Evolutionary conservation across 441 rosid genomes (phyloP), one percentile per base, ranked within the genome.

Genomic region (Arabidopsis lyrata): DNA sequence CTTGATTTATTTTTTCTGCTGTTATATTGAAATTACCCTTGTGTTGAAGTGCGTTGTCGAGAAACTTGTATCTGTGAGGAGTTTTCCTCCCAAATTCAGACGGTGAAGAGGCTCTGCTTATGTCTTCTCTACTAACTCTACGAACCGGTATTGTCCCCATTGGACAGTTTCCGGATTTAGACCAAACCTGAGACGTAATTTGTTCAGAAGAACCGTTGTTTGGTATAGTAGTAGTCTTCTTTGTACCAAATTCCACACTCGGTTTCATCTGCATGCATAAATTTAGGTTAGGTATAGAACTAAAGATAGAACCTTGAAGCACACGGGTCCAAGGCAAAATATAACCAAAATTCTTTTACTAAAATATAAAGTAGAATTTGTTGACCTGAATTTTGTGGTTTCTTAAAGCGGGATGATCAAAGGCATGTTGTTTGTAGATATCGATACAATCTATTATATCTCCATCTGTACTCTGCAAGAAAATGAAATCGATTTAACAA

Each of bases 91-190:
- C 84, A 70, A 76, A 79, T 0, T 34, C 65, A 59, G 77, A 74
- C 4, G 58, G 34, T 49, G 81, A 77, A 66, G 63, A 59, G 42
- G 77, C 50, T 74, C 78, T 77, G 0, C 56, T 42, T 50, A 57
- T 27, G 20, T 67, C 74, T 39, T 71, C 38, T 32, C 77, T 71
- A 14, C 22, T 76, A 27, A 16, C 53, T 79, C 86, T 81, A 54
- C 86, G 78, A 44, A 86, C 55, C 0, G 90, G 89, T 52, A 88
- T 76, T 3, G 90, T 83, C 57, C 87, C 90, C 3, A 8, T 4
- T 0, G 86, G 90, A 78, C 90, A 88, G 41, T 66, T 78, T 39
- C 89, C 89, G 53, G 42, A 81, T 79, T 82, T 88, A 53, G 74
- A 78, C 93, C 93, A 85, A 8, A 60, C 6, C 64, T 85, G 93